Percentiles rank a stretch among this genome's conserved stretches.
Evolutionary conservation across 2,329 filamentous ascomycete genomes (phyloP).

Genomic region (Colletotrichum eremochloae): DNA sequence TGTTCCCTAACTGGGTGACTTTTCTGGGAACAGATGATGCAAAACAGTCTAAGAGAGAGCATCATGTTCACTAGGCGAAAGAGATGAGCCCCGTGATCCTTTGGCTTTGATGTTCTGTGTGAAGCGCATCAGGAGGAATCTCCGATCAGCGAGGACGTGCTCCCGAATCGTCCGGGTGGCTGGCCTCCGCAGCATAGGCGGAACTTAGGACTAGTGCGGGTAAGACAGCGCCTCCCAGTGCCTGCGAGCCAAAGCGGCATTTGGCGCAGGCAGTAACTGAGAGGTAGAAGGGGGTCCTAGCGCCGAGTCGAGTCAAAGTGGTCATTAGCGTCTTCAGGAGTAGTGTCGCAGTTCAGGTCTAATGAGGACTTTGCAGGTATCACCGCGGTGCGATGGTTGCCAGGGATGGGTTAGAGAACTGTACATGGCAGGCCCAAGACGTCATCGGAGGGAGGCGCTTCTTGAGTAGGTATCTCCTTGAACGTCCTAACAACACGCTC

Average conservation of each 20-base stretch:
- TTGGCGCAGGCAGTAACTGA: conserved; percentile 8
- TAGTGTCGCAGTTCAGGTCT: background rate
- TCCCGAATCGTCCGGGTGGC: conserved; percentile 33
- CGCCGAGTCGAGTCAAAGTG: conserved; percentile 35
- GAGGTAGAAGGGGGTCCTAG: conserved; percentile 18
- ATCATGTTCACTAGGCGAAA: conserved; percentile 19
- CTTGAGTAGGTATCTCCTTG: background rate
- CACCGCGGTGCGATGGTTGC: background rate
- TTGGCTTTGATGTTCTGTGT: conserved; percentile 32
- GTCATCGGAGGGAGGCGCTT: conserved; percentile 1
- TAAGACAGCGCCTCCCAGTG: conserved; percentile 7
- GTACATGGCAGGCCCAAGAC: background rate
- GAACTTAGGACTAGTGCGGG: background rate
- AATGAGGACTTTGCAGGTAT: background rate
- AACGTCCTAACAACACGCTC: background rate
- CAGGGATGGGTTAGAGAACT: background rate
- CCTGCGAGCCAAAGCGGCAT: conserved; percentile 32
- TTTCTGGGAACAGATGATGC: conserved; percentile 20
- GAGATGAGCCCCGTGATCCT: conserved; percentile 23
- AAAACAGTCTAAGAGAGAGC: conserved; percentile 16
- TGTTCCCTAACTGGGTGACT: background rate
- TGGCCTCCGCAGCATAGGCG: conserved; percentile 9
- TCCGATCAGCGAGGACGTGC: conserved; percentile 8
- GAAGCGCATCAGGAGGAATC: conserved; percentile 20
- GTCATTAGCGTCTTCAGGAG: conserved; percentile 27